phyloP scores from a whole-genome alignment of 345 rosid species.

The Adansonia digitata region DNA sequence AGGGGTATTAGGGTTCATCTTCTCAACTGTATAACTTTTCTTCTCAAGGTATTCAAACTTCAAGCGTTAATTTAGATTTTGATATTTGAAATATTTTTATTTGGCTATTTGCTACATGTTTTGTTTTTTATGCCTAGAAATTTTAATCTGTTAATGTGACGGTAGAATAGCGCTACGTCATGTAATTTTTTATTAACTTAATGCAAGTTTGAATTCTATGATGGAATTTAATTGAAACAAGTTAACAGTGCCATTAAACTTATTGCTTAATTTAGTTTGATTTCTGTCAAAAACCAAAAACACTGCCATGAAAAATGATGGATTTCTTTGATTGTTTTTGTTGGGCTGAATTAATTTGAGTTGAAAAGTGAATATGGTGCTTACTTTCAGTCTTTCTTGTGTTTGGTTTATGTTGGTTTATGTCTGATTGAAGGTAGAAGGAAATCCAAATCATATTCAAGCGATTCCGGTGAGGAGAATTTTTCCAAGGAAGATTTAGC shows the following conservation, averaged over 20 bases:
- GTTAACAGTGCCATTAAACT: too few species aligned
- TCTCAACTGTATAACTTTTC: constrained; percentile 49
- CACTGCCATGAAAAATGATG: neutral
- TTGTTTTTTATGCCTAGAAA: neutral
- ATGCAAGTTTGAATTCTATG: too few species aligned
- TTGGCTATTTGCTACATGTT: neutral
- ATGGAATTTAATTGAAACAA: too few species aligned
- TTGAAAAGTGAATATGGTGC: neutral
- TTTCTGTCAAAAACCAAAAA: neutral
- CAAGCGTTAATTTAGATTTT: neutral
- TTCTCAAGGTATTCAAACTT: constrained; percentile 49
- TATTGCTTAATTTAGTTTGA: neutral
- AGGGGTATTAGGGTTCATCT: constrained; percentile 42
- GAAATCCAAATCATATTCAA: constrained; percentile 68
- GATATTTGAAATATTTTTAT: neutral
- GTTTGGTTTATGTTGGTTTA: neutral
- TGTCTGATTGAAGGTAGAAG: constrained; percentile 46
- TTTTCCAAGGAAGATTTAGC: constrained; percentile 84
- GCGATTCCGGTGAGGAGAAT: constrained; percentile 64
- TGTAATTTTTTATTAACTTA: neutral
- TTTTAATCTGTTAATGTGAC: neutral
- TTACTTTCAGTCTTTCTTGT: too few species aligned
- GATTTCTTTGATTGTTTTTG: neutral
- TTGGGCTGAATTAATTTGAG: neutral
- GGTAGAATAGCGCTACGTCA: neutral